Conservation (phyloP, 1,284 basidiomycete genomes). For the Volvariella surrecta region DNA sequence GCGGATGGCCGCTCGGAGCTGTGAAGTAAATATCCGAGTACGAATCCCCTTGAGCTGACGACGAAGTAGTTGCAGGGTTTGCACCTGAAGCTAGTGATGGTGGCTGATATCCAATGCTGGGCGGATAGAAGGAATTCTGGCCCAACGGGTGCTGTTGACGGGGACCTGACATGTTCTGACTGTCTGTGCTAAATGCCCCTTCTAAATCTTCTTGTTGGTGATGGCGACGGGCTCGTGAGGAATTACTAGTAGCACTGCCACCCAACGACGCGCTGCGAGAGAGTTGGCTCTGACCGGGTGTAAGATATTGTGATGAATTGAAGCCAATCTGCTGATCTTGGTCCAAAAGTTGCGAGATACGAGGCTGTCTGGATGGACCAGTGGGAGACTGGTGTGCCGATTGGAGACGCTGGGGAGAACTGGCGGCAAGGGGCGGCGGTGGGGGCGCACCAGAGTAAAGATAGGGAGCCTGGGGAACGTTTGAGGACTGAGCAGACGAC, state of each 20-base stretch:
- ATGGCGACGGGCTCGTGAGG: constrained; percentile 39
- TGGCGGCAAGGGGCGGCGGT: constrained; percentile 29
- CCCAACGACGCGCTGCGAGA: constrained; percentile 60
- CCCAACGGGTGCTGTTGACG: constrained; percentile 25
- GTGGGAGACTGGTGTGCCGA: constrained; percentile 26
- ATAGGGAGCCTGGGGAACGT: constrained; percentile 50
- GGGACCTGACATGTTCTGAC: constrained; percentile 25
- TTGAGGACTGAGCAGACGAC: constrained; percentile 51
- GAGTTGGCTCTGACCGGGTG: constrained; percentile 41
- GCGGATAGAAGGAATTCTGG: constrained; percentile 49
- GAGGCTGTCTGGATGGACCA: constrained; percentile 44
- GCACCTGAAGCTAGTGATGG: constrained; percentile 28
- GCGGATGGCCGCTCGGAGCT: constrained; percentile 34
- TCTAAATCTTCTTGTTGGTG: constrained; percentile 65
- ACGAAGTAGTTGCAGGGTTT: constrained; percentile 22
- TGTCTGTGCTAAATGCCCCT: constrained; percentile 50
- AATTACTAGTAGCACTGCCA: constrained; percentile 30
- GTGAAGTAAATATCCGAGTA: constrained; percentile 63
- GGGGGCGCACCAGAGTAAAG: constrained; percentile 32
- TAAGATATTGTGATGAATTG: constrained; percentile 42
- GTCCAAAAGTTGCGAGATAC: constrained; percentile 57
- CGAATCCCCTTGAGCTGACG: constrained; percentile 29
- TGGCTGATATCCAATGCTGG: constrained; percentile 47
- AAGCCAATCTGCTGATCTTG: constrained; percentile 41
- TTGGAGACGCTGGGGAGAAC: constrained; percentile 27